Conservation (phyloP, 306 rosid genomes). For the Gastrolobium bilobum region DNA sequence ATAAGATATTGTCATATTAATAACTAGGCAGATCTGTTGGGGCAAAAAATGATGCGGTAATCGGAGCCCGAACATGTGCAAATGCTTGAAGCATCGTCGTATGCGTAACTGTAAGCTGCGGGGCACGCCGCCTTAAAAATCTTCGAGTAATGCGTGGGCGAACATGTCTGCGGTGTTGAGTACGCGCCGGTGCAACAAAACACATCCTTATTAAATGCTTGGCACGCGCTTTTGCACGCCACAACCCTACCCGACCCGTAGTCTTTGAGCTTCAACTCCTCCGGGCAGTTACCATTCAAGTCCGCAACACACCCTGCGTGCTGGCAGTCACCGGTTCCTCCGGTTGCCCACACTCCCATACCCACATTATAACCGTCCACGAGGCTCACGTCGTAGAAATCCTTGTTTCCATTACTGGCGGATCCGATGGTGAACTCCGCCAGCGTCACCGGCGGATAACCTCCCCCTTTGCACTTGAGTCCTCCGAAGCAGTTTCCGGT, state of each 20-base stretch:
- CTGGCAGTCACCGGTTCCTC: slow-evolving; percentile 89
- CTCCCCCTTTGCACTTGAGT: slow-evolving; percentile 67
- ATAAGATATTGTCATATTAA: neutral
- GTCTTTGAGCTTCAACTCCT: slow-evolving; percentile 62
- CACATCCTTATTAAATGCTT: slow-evolving; percentile 70
- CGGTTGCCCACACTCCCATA: slow-evolving; percentile 72
- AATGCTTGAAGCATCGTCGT: slow-evolving; percentile 91
- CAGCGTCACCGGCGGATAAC: slow-evolving; percentile 72
- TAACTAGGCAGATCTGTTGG: slow-evolving; percentile 46
- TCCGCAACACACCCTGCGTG: slow-evolving; percentile 84
- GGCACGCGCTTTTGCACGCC: slow-evolving; percentile 92
- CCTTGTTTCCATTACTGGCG: slow-evolving; percentile 48
- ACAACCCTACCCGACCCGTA: slow-evolving; percentile 52
- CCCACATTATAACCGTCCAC: slow-evolving; percentile 95
- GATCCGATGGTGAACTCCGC: slow-evolving; percentile 74
- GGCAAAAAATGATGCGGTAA: slow-evolving; percentile 79
- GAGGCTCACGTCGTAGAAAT: slow-evolving; percentile 88
- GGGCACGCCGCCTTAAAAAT: slow-evolving; percentile 93
- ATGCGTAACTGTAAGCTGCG: slow-evolving; percentile 87
- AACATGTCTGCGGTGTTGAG: slow-evolving; percentile 78
- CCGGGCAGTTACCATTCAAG: slow-evolving; percentile 68
- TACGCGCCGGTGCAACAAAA: slow-evolving; percentile 88
- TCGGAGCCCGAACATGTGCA: slow-evolving; percentile 82
- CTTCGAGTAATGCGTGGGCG: slow-evolving; percentile 78
- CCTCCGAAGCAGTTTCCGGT: slow-evolving; percentile 74